Base-by-base conservation (phyloP, 495 filamentous ascomycete species). In the Thermothielavioides terrestris region DNA sequence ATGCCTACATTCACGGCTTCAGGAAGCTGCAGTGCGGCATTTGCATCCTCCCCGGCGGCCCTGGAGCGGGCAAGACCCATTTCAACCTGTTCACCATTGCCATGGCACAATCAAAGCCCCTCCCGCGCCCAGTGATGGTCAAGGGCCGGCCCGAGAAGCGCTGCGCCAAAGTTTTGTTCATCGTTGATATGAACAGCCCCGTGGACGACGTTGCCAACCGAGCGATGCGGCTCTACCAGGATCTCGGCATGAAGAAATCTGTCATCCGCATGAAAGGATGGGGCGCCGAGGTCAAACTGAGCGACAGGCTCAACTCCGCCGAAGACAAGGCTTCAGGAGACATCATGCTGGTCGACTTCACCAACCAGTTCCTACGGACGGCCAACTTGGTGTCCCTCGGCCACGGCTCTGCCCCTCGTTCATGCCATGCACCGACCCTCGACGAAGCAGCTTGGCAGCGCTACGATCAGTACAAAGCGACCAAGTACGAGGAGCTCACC, bases 141-240 rank as follows among this genome's bases (percentile, higher is more conserved):
- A 26, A 25, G 22, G 44, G 42, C 20, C n/a, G 27, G 9, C 37
- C 11, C 2, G 20, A 30, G 15, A 35, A 20, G 11, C 27, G 35
- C 1, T 43, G 10, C 18, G 49, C 38, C 26, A 61, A 51, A 17
- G 49, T 61, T 32, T 50, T 66, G 6, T 63, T 54, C 38, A 38
- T 63, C 1, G 27, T 66, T 15, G 63, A 66, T 26, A 59, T 66
- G 45, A 63, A 63, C 52, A 52, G 46, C 18, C 44, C 60, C 1
- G 39, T 54, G 1, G 57, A 57, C 26, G 54, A 59, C 27, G 46
- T 37, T 9, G 55, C 44, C 9, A 45, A 54, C 26, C 32, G 52
- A 7, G 48, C 55, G 39, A 26, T 52, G 6, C 44, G 39, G 0
- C 31, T 58, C 1, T 58, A 56, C 32, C 20, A 54, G 3, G 49